Evolutionary conservation across 805 yeast species (phyloP).

Genomic region (Metschnikowia reukaufii): DNA sequence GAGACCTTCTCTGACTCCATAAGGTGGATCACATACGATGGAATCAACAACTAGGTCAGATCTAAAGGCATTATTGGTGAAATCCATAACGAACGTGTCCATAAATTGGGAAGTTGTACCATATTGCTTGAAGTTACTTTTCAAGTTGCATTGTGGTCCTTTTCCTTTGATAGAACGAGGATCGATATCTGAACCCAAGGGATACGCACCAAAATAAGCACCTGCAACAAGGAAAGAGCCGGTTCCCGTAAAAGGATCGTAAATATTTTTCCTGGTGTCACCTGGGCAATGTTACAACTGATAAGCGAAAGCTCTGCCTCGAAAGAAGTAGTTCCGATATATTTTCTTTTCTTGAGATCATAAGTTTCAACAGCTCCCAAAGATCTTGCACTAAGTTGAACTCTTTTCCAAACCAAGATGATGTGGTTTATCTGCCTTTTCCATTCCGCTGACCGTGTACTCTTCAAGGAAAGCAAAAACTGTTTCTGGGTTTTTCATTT

Average conservation of each 20-base stretch:
- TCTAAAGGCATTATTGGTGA: slow-evolving; percentile 85
- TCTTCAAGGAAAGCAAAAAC: slow-evolving; percentile 74
- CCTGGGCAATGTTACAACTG: slow-evolving; percentile 84
- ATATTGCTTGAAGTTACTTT: slow-evolving; percentile 75
- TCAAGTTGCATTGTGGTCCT: slow-evolving; percentile 49
- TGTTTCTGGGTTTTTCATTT: slow-evolving; percentile 74
- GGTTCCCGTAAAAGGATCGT: slow-evolving; percentile 96
- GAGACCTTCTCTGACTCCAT: slow-evolving; percentile 94
- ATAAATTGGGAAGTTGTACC: slow-evolving; percentile 54
- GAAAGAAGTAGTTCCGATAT: slow-evolving; percentile 94
- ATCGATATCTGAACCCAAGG: slow-evolving; percentile 90
- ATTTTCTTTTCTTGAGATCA: slow-evolving; percentile 78
- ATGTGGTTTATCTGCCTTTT: slow-evolving; percentile 50
- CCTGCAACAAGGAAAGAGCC: slow-evolving; percentile 93
- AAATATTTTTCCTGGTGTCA: slow-evolving; percentile 59
- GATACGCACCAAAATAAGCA: slow-evolving; percentile 75
- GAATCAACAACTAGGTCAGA: slow-evolving; percentile 62
- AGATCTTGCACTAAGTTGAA: slow-evolving; percentile 61
- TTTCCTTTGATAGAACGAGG: slow-evolving; percentile 75
- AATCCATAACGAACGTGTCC: slow-evolving; percentile 89
- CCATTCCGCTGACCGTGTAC: slow-evolving; percentile 51
- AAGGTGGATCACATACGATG: slow-evolving; percentile 95
- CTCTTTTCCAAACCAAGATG: slow-evolving; percentile 75
- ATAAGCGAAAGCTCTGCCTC: slow-evolving; percentile 90
- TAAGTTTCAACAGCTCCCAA: slow-evolving; percentile 69